A percentile compares a stretch with the other conserved stretches of the same genome.
Evolutionary conservation across 2,329 filamentous ascomycete genomes (phyloP).

Genomic region (Paecilomyces variotii): DNA sequence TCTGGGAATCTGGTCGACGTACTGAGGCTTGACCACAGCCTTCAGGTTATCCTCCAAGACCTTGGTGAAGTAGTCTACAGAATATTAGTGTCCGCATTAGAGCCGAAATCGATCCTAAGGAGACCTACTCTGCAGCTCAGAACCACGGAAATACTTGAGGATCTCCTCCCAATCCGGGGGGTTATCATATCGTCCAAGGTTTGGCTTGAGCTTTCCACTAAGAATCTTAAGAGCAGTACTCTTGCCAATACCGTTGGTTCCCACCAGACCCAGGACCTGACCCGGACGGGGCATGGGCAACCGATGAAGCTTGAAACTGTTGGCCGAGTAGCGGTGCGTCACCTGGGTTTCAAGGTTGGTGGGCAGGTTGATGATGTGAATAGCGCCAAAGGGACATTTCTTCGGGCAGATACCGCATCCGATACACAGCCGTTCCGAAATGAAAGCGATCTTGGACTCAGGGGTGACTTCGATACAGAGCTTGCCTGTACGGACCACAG

Average conservation of each 20-base stretch:
- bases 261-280: slow-evolving; percentile 90
- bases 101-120: not conserved
- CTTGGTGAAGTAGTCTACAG: slow-evolving; percentile 92
- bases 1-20: slow-evolving; percentile 95
- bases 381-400: slow-evolving; percentile 97
- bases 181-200: slow-evolving; percentile 89
- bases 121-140: slow-evolving; percentile 81
- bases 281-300: slow-evolving; percentile 92
- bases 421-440: slow-evolving; percentile 91
- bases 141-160: slow-evolving; percentile 95
- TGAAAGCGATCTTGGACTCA: slow-evolving; percentile 91
- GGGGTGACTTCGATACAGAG: slow-evolving; percentile 89
- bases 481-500: slow-evolving; percentile 94
- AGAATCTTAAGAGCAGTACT: slow-evolving; percentile 99
- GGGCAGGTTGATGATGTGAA: slow-evolving; percentile 99
- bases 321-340: slow-evolving; percentile 96
- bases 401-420: slow-evolving; percentile 99
- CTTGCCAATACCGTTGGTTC: slow-evolving; percentile 99
- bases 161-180: slow-evolving; percentile 99
- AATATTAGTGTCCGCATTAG: slow-evolving; percentile 10
- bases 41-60: slow-evolving; percentile 94
- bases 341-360: slow-evolving; percentile 98
- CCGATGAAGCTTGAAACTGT: slow-evolving; percentile 98
- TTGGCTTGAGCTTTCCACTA: slow-evolving; percentile 96
- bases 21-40: slow-evolving; percentile 97